Conservation (phyloP, 257 asterid genomes). For the Solanum pinnatisectum region DNA sequence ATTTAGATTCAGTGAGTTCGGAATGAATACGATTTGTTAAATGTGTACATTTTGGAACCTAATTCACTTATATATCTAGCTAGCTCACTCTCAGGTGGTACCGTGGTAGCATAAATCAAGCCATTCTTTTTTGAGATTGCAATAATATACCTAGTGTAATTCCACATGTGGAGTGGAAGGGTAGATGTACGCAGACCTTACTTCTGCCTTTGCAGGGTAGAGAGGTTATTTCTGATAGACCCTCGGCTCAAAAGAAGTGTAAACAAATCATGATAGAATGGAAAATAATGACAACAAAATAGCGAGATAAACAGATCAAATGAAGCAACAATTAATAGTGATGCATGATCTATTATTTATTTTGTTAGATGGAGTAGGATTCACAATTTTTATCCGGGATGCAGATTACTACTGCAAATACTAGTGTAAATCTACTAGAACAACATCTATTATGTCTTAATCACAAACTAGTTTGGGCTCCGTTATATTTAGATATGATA, state of each 20-base stretch:
- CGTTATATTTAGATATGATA: background rate
- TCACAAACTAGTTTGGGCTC: background rate
- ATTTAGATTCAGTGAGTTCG: background rate
- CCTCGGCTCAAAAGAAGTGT: background rate
- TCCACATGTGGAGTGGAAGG: background rate
- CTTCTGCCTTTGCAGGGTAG: background rate
- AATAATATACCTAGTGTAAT: background rate
- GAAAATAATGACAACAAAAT: background rate
- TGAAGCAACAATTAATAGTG: background rate
- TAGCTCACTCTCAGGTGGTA: background rate
- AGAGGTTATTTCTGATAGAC: background rate
- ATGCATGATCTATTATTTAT: background rate
- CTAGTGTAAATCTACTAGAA: background rate
- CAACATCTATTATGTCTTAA: background rate
- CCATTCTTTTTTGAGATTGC: background rate
- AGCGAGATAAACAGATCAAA: background rate
- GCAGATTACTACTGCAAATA: background rate
- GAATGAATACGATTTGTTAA: background rate
- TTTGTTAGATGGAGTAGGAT: background rate
- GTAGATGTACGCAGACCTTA: background rate
- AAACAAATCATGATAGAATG: background rate
- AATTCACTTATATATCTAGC: background rate
- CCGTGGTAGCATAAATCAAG: background rate
- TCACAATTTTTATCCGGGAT: background rate
- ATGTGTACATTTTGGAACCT: background rate